phyloP scores from a whole-genome alignment of 495 filamentous ascomycete genomes.

The Ramalina peruviana region DNA sequence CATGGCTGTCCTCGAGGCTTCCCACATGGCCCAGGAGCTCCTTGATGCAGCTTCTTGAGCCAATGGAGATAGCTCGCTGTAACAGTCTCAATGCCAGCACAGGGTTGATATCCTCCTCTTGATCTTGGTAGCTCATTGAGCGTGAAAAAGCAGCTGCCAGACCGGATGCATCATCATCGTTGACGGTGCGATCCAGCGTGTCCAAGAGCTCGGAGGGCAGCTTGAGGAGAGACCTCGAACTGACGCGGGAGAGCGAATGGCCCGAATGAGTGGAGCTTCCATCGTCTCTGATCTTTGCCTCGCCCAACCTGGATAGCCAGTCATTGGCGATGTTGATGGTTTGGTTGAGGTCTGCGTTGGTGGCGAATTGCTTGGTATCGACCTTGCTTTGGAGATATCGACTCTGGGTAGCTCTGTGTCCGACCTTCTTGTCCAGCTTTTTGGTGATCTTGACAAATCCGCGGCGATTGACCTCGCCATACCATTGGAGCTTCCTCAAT shows the following conservation, averaged over 20 bases:
- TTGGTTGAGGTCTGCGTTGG: constrained; percentile 48
- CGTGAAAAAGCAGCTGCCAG: constrained; percentile 46
- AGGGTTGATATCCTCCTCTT: constrained; percentile 34
- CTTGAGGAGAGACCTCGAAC: constrained; percentile 56
- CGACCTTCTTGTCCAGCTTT: constrained; percentile 87
- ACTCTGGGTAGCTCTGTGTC: constrained; percentile 55
- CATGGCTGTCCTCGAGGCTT: constrained; percentile 68
- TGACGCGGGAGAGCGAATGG: constrained; percentile 53
- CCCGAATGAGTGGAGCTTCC: constrained; percentile 54
- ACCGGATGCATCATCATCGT: constrained; percentile 51
- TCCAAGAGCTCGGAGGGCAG: constrained; percentile 52
- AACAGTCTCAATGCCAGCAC: constrained; percentile 63
- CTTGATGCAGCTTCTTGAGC: constrained; percentile 52
- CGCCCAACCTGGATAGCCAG: constrained; percentile 73
- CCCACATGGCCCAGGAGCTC: constrained; percentile 51
- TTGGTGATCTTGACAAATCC: constrained; percentile 98
- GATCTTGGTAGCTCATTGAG: constrained; percentile 35
- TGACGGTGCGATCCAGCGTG: constrained; percentile 62
- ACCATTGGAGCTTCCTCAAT: constrained; percentile 87
- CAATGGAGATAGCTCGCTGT: constrained; percentile 66
- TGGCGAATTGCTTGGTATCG: constrained; percentile 70
- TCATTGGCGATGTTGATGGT: constrained; percentile 71
- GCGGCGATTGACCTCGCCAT: constrained; percentile 87
- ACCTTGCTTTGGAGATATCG: constrained; percentile 80
- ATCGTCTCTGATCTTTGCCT: constrained; percentile 57